Conservation (phyloP, 495 filamentous ascomycete genomes). For the Neurospora hispaniola region DNA sequence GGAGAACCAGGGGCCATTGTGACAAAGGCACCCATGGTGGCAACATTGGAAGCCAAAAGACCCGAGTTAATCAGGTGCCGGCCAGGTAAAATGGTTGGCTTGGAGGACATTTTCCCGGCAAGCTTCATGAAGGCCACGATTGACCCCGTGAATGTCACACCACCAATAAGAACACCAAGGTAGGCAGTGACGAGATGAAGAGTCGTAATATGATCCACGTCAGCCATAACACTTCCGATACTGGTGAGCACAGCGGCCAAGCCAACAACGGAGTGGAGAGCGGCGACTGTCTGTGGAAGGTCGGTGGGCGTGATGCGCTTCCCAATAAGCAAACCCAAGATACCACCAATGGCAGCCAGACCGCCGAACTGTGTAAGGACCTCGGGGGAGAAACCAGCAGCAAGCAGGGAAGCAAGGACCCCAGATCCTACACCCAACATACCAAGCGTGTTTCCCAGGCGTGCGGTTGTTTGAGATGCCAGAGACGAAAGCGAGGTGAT, state of each 20-base stretch:
- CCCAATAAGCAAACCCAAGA: conserved; percentile 58
- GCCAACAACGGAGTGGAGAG: conserved; percentile 73
- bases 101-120: conserved; percentile 64
- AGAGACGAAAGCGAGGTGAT: conserved; percentile 63
- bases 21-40: conserved; percentile 69
- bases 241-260: conserved; percentile 72
- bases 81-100: conserved; percentile 54
- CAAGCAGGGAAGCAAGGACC: conserved; percentile 64
- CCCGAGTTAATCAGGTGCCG: conserved; percentile 60
- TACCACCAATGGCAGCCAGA: conserved; percentile 56
- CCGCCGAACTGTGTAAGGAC: conserved; percentile 60
- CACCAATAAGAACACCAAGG: conserved; percentile 68
- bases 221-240: conserved; percentile 67
- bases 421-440: conserved; percentile 70
- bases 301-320: conserved; percentile 72
- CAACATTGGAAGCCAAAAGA: conserved; percentile 59
- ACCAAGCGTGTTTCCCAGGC: conserved; percentile 69
- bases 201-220: conserved; percentile 52
- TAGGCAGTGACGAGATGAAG: conserved; percentile 73
- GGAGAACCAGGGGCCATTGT: conserved; percentile 65
- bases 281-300: conserved; percentile 72
- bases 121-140: conserved; percentile 76
- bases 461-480: conserved; percentile 64
- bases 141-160: conserved; percentile 75
- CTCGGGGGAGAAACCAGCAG: conserved; percentile 65